These are phyloP conservation scores for Yamadazyma diddensiae DNA, from an alignment of 1,139 yeast species.

Conservation along the genomic window DNA sequence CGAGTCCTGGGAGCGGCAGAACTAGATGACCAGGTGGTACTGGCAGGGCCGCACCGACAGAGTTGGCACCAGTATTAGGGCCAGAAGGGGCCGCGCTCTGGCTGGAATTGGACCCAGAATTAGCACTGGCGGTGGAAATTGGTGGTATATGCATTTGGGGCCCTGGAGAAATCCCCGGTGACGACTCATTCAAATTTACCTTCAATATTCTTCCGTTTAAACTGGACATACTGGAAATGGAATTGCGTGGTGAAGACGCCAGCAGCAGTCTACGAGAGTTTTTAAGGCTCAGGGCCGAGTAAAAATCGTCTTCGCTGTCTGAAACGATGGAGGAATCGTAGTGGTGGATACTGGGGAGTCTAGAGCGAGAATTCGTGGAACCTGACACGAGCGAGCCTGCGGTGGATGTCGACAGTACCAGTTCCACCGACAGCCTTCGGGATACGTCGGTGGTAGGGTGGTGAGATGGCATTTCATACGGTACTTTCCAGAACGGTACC, in stretches of 20 bases:
- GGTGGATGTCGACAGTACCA: conserved; percentile 24
- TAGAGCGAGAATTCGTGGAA: conserved; percentile 13
- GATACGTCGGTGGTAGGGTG: conserved; percentile 11
- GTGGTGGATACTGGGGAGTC: conserved; percentile 5
- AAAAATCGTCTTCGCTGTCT: conserved; percentile 43
- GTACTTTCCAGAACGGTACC: conserved; percentile 54
- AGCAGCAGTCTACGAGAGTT: conserved; percentile 22
- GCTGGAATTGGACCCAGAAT: too few relatives aligned
- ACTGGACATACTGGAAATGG: conserved; percentile 43
- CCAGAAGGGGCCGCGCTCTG: too few relatives aligned
- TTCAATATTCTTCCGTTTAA: conserved; percentile 42
- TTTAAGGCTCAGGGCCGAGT: conserved; percentile 24
- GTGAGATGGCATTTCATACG: conserved; percentile 45
- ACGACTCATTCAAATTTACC: conserved; percentile 12
- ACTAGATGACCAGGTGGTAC: too few relatives aligned
- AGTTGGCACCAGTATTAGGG: too few relatives aligned
- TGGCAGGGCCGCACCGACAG: too few relatives aligned
- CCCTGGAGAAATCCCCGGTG: too few relatives aligned
- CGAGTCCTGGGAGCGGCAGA: too few relatives aligned
- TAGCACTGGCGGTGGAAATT: too few relatives aligned
- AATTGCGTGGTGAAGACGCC: conserved; percentile 44
- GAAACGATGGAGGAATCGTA: conserved; percentile 16
- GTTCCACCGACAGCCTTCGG: conserved; percentile 37
- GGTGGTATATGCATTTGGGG: background rate
- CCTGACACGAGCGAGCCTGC: conserved; percentile 5